These are phyloP conservation scores for Artemisia argyi DNA, from an alignment of 129 eudicot species.

Conservation along the genomic window DNA sequence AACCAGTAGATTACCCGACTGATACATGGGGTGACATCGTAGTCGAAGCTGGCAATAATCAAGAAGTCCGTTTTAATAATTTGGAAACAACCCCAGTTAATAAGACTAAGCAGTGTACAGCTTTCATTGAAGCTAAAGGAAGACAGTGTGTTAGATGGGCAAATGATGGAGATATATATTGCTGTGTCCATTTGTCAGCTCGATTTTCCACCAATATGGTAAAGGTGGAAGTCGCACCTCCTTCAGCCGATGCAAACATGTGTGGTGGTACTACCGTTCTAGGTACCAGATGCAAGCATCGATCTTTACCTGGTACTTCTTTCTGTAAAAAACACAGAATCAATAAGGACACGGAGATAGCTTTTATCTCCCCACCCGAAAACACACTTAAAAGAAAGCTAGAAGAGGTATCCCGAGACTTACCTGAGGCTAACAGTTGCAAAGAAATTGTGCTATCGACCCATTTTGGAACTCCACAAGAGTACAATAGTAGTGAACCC, in stretches of 20 bases:
- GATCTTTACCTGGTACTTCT: slow-evolving; percentile 62
- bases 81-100: slow-evolving; percentile 38
- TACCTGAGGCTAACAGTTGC: slow-evolving; percentile 32
- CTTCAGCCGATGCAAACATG: slow-evolving; percentile 60
- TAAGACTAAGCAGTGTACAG: slow-evolving; percentile 69
- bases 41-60: slow-evolving; percentile 57
- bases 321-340: slow-evolving; percentile 92
- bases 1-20: slow-evolving; percentile 14
- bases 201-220: slow-evolving; percentile 47
- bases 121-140: slow-evolving; percentile 93
- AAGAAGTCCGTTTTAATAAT: slow-evolving; percentile 35
- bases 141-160: slow-evolving; percentile 97
- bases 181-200: slow-evolving; percentile 86
- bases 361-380: slow-evolving; percentile 40
- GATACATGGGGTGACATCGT: slow-evolving; percentile 71
- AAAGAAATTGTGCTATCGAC: slow-evolving; percentile 51
- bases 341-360: slow-evolving; percentile 35
- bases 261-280: slow-evolving; percentile 93
- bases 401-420: slow-evolving; percentile 36
- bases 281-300: slow-evolving; percentile 95
- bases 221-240: slow-evolving; percentile 46
- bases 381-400: slow-evolving; percentile 61
- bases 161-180: slow-evolving; percentile 86
- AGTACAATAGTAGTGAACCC: slow-evolving; percentile 31
- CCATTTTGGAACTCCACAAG: slow-evolving; percentile 33